Base-by-base conservation (phyloP, 768 basidiomycete genomes). In the Pisolithus orientalis region DNA sequence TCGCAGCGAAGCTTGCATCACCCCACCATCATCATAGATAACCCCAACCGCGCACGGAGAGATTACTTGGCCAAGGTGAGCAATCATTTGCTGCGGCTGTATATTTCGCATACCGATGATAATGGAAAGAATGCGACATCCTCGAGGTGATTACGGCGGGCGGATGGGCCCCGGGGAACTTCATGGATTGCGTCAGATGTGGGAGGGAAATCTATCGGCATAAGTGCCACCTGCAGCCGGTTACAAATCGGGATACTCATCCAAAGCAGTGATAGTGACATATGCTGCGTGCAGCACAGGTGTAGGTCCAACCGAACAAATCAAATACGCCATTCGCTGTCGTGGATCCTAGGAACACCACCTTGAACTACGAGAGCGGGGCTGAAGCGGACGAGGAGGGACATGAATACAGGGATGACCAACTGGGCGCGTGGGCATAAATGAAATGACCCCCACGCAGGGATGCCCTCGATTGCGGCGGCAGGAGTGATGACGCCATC, bases 61-160 rank as follows among this genome's bases (percentile, higher is more conserved):
- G n/a, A 24, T 10, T 17, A 9, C 24, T 21, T 13, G 25, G 6
- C 28, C 16, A 24, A 21, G 21, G 28, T 16, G 44, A 45, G 44
- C 25, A 28, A 29, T 27, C 44, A n/a, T 28, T 6, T 16, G 28
- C 14, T 13, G 27, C 34, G 34, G 13, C 13, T 34, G 14, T 45
- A 16, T 27, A 28, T 28, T 28, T n/a, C n/a, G 27, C 16, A 45
- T 29, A 27, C 44, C 44, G n/a, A 45, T 34, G 34, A 34, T 51
- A 39, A 34, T 11, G 11, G 52, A 42, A 55, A 39, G 58, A 60
- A 65, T 49, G 65, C 60, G 60, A 58, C 14, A 5, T 56, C 62
- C 65, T 58, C 60, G 56, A 66, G 64, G 62, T 66, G 62, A 66
- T 66, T 64, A 66, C 56, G 64, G 43, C 47, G 29, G 32, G 37